Percentiles rank a stretch among this genome's conserved stretches.
Evolutionary conservation across 2,329 filamentous ascomycete species (phyloP).

Genomic region (Colletotrichum filicis): DNA sequence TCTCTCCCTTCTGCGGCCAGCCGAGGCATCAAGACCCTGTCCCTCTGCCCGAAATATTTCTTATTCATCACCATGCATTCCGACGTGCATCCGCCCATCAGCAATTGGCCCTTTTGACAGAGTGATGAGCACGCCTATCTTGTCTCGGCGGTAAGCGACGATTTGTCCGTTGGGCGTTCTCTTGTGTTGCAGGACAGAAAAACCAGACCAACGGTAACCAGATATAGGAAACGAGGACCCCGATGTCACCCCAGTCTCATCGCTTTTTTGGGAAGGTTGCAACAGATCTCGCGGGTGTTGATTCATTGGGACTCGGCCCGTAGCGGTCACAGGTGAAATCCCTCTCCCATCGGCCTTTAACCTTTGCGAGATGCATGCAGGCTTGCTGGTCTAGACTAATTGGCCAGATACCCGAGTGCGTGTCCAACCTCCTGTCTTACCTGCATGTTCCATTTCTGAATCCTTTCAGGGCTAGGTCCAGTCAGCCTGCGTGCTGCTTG

Average conservation of each 20-base stretch:
- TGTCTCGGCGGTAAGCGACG: constrained; percentile 10
- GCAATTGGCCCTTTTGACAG: neutral
- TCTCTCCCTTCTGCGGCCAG: neutral
- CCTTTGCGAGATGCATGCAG: constrained; percentile 9
- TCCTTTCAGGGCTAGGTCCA: neutral
- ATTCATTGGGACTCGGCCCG: neutral
- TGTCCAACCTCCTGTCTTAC: constrained; percentile 16
- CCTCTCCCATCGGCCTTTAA: neutral
- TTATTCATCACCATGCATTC: constrained; percentile 18
- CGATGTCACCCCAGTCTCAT: constrained; percentile 14
- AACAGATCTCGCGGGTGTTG: neutral
- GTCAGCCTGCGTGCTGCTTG: neutral
- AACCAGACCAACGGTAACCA: constrained; percentile 1
- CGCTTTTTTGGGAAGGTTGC: constrained; percentile 24
- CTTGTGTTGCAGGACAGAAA: neutral
- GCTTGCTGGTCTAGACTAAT: constrained; percentile 9
- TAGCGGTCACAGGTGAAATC: neutral
- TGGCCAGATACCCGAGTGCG: neutral
- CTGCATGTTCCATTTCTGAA: constrained; percentile 4
- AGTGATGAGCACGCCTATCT: neutral
- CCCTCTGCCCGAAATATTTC: constrained; percentile 1
- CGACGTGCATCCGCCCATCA: neutral
- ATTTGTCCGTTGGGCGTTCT: neutral
- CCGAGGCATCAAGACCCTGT: neutral
- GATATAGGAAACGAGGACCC: neutral